A percentile compares a stretch with the other conserved stretches of the same genome.
These are phyloP conservation scores for Cystofilobasidium ferigula DNA, from an alignment of 768 basidiomycete genomes.

Conservation along the genomic window DNA sequence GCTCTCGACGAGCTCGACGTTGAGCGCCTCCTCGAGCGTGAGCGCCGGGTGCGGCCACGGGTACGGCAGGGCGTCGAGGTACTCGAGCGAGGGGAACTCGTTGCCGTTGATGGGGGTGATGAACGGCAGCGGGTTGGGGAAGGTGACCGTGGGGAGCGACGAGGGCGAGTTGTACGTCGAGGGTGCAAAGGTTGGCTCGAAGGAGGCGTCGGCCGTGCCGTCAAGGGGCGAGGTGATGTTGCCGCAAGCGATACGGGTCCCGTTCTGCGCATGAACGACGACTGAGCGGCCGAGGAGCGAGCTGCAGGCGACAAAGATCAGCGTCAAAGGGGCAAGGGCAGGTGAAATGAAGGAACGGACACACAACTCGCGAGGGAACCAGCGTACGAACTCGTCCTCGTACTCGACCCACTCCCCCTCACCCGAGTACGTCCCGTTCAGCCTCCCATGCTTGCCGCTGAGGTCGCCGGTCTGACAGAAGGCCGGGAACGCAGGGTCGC, in stretches of 20 bases:
- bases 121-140: neutral
- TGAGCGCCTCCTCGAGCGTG: neutral
- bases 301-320: neutral
- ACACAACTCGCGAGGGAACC: neutral
- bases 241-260: neutral
- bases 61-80: conserved; percentile 5
- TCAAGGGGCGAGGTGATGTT: conserved; percentile 9
- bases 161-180: conserved; percentile 7
- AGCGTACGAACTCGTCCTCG: conserved; percentile 11
- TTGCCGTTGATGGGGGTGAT: conserved; percentile 9
- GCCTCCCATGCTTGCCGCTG: conserved; percentile 9
- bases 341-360: neutral
- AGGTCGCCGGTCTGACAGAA: conserved; percentile 14
- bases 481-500: conserved; percentile 9
- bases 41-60: conserved; percentile 8
- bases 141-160: neutral
- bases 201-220: neutral
- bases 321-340: neutral
- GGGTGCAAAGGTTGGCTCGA: neutral
- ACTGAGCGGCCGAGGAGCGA: conserved; percentile 5
- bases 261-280: conserved; percentile 8
- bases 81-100: neutral
- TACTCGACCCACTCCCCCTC: neutral
- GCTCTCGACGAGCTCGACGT: conserved; percentile 2
- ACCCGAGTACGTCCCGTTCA: neutral